phyloP scores from a whole-genome alignment of 352 stramenopile genomes.

The Thalassiosira allenii region DNA sequence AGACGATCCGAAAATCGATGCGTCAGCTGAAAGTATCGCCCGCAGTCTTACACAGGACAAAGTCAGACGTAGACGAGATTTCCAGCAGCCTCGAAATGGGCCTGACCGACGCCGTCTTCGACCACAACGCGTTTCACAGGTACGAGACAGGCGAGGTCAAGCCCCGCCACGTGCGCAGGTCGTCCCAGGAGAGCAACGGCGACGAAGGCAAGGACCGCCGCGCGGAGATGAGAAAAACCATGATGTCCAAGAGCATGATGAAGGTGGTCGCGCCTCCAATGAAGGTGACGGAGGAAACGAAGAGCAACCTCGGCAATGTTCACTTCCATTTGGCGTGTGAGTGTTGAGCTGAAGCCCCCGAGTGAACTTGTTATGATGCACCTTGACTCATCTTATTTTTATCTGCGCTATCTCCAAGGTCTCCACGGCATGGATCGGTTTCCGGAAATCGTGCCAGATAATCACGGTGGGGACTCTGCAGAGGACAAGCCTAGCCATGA shows the following conservation, averaged over 20 bases:
- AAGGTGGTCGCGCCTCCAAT: slow-evolving; percentile 61
- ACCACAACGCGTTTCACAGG: slow-evolving; percentile 67
- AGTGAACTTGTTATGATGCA: no score
- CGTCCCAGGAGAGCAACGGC: slow-evolving; percentile 14
- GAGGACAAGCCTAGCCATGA: slow-evolving; percentile 66
- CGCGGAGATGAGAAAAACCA: slow-evolving; percentile 23
- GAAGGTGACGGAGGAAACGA: slow-evolving; percentile 65
- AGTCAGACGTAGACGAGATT: slow-evolving; percentile 77
- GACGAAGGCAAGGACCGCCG: slow-evolving; percentile 23
- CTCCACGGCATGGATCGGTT: slow-evolving; percentile 77
- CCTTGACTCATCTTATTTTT: no score
- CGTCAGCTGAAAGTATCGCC: slow-evolving; percentile 19
- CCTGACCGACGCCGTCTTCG: slow-evolving; percentile 68
- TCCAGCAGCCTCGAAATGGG: slow-evolving; percentile 53
- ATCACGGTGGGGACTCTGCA: slow-evolving; percentile 27
- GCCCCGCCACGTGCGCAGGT: slow-evolving; percentile 22
- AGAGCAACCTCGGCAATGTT: slow-evolving; percentile 73
- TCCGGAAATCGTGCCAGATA: slow-evolving; percentile 62
- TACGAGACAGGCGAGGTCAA: slow-evolving; percentile 72
- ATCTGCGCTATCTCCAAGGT: no score
- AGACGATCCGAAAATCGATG: slow-evolving; percentile 38
- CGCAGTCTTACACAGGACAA: slow-evolving; percentile 33
- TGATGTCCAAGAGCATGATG: slow-evolving; percentile 53
- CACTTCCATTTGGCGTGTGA: slow-evolving; percentile 83
- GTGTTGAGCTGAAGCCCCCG: no score